Evolutionary conservation across 108 stramenopile species (phyloP), one percentile per base, ranked within the genome.

Genomic region (Nitzschia sp.): DNA sequence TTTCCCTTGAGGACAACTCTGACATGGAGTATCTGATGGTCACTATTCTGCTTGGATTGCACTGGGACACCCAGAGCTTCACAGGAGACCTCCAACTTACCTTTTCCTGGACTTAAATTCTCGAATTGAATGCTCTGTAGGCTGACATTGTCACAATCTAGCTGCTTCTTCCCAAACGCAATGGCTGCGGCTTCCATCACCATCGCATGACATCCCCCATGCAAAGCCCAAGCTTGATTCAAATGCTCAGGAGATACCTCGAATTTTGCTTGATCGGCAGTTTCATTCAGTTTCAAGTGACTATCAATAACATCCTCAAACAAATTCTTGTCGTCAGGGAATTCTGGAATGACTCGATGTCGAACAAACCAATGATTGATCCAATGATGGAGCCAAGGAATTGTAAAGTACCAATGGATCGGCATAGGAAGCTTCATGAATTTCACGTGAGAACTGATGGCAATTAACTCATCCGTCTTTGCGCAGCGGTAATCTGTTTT

Each of bases 141-240:
- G 0, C 3, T 1, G 17, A 65, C 50, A 15, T n/a, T 38, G 20
- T 44, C 42, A 38, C n/a, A 10, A 3, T 21, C 24, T 9, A 51
- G 34, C 2, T 26, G 29, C 14, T n/a, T 1, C 10, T 65, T 51
- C 21, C 29, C 64, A 34, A 48, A 65, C 43, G 50, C 11, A 34
- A 34, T 34, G 0, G 29, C 64, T 17, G 52, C 51, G 3, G 19
- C 24, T 65, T 65, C 64, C 64, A 65, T 65, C 14, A 65, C 15
- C 64, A 65, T 65, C 1, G 64, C 64, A 65, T 44, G 42, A 29
- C 64, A 65, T 2, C 64, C 61, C 9, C 69, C 69, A 60, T 70
- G 69, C 38, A 70, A 22, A 1, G 58, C 25, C 6, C 69, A 58
- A 15, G 60, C 26, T 37, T 58, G 69, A 70, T 70, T 70, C 10